These are phyloP conservation scores for Puya raimondii DNA, from an alignment of 176 grass and related monocot species.

Conservation along the genomic window DNA sequence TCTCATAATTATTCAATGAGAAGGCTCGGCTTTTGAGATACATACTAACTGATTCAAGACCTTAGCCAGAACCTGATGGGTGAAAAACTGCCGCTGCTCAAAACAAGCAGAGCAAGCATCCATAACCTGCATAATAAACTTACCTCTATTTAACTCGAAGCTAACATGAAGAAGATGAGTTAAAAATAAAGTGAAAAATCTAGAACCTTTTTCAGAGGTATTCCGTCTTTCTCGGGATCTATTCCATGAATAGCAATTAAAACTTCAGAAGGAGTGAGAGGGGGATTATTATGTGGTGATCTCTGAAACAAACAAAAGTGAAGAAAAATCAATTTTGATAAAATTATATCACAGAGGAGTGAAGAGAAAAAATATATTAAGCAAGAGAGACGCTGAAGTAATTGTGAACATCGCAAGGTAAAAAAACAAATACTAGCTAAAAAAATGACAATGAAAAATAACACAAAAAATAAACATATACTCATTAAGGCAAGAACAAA, in stretches of 20 bases:
- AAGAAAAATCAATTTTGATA: background rate
- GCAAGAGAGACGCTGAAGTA: background rate
- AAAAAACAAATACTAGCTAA: too few species aligned
- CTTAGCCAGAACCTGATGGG: constrained; percentile 90
- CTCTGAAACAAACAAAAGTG: constrained; percentile 23
- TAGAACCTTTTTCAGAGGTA: constrained; percentile 75
- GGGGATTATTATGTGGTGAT: constrained; percentile 55
- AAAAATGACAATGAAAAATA: too few species aligned
- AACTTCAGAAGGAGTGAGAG: constrained; percentile 76
- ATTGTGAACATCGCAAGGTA: too few species aligned
- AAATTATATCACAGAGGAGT: background rate
- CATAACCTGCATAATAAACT: constrained; percentile 51
- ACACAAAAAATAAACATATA: too few species aligned
- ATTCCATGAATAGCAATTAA: constrained; percentile 91
- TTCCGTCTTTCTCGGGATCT: constrained; percentile 83
- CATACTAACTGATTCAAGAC: constrained; percentile 81
- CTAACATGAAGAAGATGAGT: background rate
- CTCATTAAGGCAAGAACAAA: too few species aligned
- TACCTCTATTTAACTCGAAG: constrained; percentile 12
- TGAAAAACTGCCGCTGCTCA: constrained; percentile 69
- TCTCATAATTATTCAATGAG: background rate
- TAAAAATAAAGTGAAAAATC: constrained; percentile 14
- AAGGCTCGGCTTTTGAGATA: constrained; percentile 22
- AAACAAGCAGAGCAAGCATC: constrained; percentile 89
- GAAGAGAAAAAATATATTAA: background rate